Conservation (phyloP, 177 flowering plant species). For the Vitis hybrid region DNA sequence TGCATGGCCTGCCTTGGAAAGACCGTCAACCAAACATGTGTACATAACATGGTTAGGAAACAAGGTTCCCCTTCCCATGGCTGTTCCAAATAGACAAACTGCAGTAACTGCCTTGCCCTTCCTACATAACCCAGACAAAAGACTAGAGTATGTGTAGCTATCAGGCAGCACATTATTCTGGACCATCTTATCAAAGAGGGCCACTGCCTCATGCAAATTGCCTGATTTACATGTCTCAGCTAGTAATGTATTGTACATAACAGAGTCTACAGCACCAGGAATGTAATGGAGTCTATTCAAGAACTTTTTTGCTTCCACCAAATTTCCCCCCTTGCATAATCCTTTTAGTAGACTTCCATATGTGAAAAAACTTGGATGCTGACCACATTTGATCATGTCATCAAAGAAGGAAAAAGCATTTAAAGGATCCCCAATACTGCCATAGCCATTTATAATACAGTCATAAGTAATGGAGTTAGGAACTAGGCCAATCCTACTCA, state of each 20-base stretch:
- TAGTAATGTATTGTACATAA: conserved; percentile 58
- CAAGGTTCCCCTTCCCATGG: conserved; percentile 28
- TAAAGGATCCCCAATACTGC: conserved; percentile 47
- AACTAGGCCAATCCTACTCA: conserved; percentile 44
- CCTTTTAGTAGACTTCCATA: conserved; percentile 73
- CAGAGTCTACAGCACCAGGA: conserved; percentile 53
- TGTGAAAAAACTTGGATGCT: conserved; percentile 54
- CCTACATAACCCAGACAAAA: conserved; percentile 63
- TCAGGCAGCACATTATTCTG: conserved; percentile 53
- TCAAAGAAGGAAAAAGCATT: conserved; percentile 65
- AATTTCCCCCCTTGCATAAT: conserved; percentile 56
- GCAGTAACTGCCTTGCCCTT: conserved; percentile 59
- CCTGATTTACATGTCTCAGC: conserved; percentile 52
- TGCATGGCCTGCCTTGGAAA: conserved; percentile 62
- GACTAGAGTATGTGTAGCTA: conserved; percentile 51
- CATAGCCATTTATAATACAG: conserved; percentile 66
- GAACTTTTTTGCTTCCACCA: conserved; percentile 49
- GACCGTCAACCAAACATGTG: conserved; percentile 59
- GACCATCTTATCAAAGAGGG: conserved; percentile 60
- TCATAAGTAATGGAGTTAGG: conserved; percentile 59
- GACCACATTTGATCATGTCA: conserved; percentile 58
- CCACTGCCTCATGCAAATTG: conserved; percentile 43
- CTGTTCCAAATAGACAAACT: conserved; percentile 41
- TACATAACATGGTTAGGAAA: conserved; percentile 42
- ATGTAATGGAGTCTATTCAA: conserved; percentile 40